Percentiles rank a stretch among this genome's conserved stretches.
phyloP scores from a whole-genome alignment of 78 protist species.

The Dictyostelium intermedium region DNA sequence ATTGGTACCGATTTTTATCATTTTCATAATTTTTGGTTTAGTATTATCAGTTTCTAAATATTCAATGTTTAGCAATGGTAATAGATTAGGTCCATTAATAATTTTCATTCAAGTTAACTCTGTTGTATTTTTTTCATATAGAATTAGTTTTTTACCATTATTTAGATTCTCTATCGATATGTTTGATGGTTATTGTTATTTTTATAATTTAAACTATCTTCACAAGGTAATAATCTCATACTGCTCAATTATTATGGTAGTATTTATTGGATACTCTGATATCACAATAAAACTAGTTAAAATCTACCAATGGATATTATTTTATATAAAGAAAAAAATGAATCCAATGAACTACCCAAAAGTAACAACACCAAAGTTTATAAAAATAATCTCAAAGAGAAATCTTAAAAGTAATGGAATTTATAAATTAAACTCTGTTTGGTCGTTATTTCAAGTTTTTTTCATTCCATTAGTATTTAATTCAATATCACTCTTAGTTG shows the following conservation, averaged over 20 bases:
- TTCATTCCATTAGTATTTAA: background rate
- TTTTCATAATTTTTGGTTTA: background rate
- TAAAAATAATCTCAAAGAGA: background rate
- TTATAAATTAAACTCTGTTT: background rate
- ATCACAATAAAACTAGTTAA: background rate
- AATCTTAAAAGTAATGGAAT: background rate
- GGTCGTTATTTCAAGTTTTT: background rate
- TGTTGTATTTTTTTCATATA: background rate
- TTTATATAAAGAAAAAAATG: background rate
- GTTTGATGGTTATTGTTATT: slow-evolving; percentile 1
- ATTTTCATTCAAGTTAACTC: background rate
- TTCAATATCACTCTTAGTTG: background rate
- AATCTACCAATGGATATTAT: background rate
- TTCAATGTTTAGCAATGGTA: background rate
- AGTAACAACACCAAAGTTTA: background rate
- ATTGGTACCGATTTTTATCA: background rate
- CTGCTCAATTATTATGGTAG: background rate
- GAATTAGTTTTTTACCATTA: background rate
- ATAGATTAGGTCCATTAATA: background rate
- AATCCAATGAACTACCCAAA: background rate
- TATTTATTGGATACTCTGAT: background rate
- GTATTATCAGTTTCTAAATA: background rate
- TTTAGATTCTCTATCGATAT: background rate
- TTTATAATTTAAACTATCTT: background rate
- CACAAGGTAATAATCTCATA: background rate